These are phyloP conservation scores for Baeospora myosura DNA, from an alignment of 1,284 basidiomycete species.

Conservation along the genomic window DNA sequence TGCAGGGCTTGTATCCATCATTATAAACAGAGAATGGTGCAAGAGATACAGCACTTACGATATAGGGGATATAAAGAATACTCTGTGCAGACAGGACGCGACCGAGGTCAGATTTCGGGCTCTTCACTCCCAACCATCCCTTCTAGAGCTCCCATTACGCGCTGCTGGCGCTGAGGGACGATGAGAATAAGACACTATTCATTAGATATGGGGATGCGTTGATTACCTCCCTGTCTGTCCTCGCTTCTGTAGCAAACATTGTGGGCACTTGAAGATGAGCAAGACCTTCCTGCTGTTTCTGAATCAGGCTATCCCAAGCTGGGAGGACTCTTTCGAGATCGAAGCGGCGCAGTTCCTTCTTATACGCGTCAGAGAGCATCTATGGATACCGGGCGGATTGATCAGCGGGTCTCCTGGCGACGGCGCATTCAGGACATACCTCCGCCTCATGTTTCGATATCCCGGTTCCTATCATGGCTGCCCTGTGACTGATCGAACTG, in stretches of 20 bases:
- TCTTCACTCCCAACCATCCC: slow-evolving; percentile 35
- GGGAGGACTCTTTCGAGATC: slow-evolving; percentile 56
- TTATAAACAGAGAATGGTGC: too few relatives aligned
- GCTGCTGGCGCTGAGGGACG: slow-evolving; percentile 34
- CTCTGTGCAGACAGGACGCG: too few relatives aligned
- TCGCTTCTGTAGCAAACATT: slow-evolving; percentile 53
- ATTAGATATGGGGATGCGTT: not conserved
- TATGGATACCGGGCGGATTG: slow-evolving; percentile 19
- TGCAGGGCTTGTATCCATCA: too few relatives aligned
- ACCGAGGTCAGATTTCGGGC: too few relatives aligned
- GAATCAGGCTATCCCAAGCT: slow-evolving; percentile 68
- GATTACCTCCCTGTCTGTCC: slow-evolving; percentile 48
- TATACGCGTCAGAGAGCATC: slow-evolving; percentile 57
- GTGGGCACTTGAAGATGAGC: slow-evolving; percentile 55
- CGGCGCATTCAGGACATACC: slow-evolving; percentile 30
- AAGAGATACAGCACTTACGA: too few relatives aligned
- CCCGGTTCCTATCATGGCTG: slow-evolving; percentile 52
- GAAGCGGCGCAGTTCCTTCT: slow-evolving; percentile 56
- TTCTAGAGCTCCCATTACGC: slow-evolving; percentile 44
- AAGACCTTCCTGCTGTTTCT: slow-evolving; percentile 59
- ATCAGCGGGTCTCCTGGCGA: not conserved
- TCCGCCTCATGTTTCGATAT: slow-evolving; percentile 65
- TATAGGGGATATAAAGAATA: too few relatives aligned
- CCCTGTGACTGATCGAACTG: slow-evolving; percentile 31
- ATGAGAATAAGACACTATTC: not conserved